These are phyloP conservation scores for Globisporangium cystogenes DNA, from an alignment of 352 stramenopile species.

Conservation along the genomic window DNA sequence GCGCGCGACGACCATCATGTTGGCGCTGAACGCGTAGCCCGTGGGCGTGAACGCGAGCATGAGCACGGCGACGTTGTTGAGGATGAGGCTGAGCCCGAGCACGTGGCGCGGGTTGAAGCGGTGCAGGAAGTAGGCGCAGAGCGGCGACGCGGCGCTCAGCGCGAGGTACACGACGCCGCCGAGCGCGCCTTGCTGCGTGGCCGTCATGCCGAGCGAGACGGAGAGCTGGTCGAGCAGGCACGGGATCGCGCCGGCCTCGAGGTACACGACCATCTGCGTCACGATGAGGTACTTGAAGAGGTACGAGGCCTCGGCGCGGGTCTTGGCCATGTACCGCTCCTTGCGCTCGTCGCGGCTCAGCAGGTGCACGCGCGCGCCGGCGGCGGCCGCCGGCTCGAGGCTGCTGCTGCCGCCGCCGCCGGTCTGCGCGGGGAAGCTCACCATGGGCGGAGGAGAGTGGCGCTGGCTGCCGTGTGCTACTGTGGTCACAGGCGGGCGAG, in stretches of 20 bases:
- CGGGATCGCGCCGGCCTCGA: conserved; percentile 77
- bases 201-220: conserved; percentile 59
- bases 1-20: conserved; percentile 66
- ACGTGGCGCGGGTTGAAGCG: conserved; percentile 61
- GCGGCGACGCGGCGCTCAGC: conserved; percentile 63
- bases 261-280: conserved; percentile 78
- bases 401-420: neutral
- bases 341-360: conserved; percentile 50
- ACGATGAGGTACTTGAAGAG: conserved; percentile 87
- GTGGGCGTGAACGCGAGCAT: conserved; percentile 71
- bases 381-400: neutral
- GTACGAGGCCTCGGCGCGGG: conserved; percentile 63
- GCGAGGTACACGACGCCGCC: conserved; percentile 78
- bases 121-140: conserved; percentile 73
- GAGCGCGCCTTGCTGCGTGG: conserved; percentile 69
- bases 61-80: conserved; percentile 72
- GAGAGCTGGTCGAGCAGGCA: conserved; percentile 78
- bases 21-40: conserved; percentile 55
- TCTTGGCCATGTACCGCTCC: conserved; percentile 70
- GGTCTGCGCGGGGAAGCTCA: conserved; percentile 19
- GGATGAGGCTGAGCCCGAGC: conserved; percentile 60
- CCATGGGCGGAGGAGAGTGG: conserved; percentile 21
- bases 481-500: too few species aligned
- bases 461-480: neutral
- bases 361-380: conserved; percentile 6